phyloP scores from a whole-genome alignment of 371 early-diverging fungal species.

The Rhizopus stolonifer region DNA sequence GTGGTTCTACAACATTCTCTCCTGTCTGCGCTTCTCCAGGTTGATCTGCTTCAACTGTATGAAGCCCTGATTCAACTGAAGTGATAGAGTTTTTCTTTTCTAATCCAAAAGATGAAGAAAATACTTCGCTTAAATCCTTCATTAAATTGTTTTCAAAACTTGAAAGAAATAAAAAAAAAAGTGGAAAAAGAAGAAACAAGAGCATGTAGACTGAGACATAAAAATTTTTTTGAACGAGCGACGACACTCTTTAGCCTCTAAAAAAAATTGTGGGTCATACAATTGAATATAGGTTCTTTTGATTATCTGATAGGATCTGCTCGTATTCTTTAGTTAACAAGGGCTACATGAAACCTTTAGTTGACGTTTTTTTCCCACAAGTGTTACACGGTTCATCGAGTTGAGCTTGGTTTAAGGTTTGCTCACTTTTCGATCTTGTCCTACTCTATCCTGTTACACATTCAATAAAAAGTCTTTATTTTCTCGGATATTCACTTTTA shows the following conservation, averaged over 20 bases:
- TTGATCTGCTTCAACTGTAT: constrained; percentile 1
- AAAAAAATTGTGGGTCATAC: neutral
- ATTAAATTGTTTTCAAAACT: neutral
- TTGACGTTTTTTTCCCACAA: neutral
- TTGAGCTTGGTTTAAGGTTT: neutral
- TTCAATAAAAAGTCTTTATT: no score
- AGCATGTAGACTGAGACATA: constrained; percentile 4
- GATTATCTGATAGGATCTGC: neutral
- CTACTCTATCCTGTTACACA: neutral
- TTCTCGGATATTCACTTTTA: no score
- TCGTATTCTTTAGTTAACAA: neutral
- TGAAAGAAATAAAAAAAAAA: neutral
- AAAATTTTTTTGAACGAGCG: constrained; percentile 1
- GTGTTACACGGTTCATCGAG: neutral
- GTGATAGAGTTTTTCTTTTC: constrained; percentile 26
- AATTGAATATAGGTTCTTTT: neutral
- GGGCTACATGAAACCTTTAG: neutral
- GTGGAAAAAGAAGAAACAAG: neutral
- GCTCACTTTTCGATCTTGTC: neutral
- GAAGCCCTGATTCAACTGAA: constrained; percentile 17
- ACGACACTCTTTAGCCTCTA: neutral
- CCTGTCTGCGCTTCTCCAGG: neutral
- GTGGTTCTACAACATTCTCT: constrained; percentile 19
- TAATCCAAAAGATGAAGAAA: neutral
- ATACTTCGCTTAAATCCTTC: neutral